Base-by-base conservation (phyloP, 306 rosid genomes). In the Trichosanthes truncata region DNA sequence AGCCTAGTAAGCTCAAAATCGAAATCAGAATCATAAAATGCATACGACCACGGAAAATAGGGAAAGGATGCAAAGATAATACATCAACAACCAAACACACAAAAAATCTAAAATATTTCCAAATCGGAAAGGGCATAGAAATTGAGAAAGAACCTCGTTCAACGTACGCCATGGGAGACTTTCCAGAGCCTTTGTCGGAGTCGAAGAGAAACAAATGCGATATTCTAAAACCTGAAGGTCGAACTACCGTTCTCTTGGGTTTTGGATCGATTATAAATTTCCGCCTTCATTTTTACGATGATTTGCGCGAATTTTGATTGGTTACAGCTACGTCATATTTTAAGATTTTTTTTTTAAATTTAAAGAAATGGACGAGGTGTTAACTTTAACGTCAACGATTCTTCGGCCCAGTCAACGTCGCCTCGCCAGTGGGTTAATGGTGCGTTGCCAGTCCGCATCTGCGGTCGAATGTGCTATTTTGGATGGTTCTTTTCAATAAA, bases 81-180 rank as follows among this genome's bases (percentile, higher is more conserved):
- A 43, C 6, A 23, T 1, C 12, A 4, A 67, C 26, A 20, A 67
- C 29, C 29, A n/a, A 67, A 67, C 74, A 67, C n/a, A n/a, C 29
- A 4, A 7, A 15, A 49, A 62, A 21, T 11, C 61, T 36, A 59
- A 5, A 17, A 13, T 21, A 56, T 9, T 21, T 60, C 36, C 20
- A 20, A 74, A 38, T 26, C 60, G 61, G 10, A 57, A n/a, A 20
- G 18, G n/a, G n/a, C n/a, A n/a, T n/a, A 59, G 72, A 63, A 51
- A 76, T 57, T 18, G 49, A 55, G 33, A 49, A 17, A 66, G 29
- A 74, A 87, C 90, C 92, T 83, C 87, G 80, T 62, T 89, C 92
- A 9, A 89, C 86, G 79, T 83, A 89, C 36, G 92, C 88, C 89
- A 89, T 89, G 43, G 77, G 20, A 36, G 78, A 65, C 12, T 55